Percentiles rank a stretch among this genome's conserved stretches.
These are phyloP conservation scores for Colletotrichum karsti DNA, from an alignment of 2,329 filamentous ascomycete genomes.

Conservation along the genomic window DNA sequence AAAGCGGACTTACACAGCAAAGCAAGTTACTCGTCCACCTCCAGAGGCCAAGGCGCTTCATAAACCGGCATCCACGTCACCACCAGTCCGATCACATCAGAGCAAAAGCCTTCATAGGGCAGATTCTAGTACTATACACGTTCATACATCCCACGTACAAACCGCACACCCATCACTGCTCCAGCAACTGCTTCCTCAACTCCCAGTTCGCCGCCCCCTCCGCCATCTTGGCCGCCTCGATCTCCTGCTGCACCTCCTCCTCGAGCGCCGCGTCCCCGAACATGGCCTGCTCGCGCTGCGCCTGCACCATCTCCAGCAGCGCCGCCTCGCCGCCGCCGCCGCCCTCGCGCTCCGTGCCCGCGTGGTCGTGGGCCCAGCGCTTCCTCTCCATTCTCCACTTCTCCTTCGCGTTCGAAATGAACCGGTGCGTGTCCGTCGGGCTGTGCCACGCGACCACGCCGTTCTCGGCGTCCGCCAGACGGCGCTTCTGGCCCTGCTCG, in stretches of 20 bases:
- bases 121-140: neutral
- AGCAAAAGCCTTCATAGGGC: no score
- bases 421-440: conserved; percentile 49
- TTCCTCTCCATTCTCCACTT: conserved; percentile 40
- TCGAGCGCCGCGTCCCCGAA: neutral
- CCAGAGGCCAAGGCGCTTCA: no score
- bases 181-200: neutral
- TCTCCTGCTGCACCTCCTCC: conserved; percentile 1
- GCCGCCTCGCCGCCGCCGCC: conserved; percentile 44
- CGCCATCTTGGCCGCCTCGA: neutral
- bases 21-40: no score
- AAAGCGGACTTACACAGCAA: no score
- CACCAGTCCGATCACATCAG: no score
- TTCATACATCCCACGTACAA: neutral
- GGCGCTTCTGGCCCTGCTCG: conserved; percentile 75
- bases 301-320: conserved; percentile 40
- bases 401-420: conserved; percentile 44
- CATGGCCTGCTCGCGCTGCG: neutral
- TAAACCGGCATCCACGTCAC: no score
- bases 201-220: neutral
- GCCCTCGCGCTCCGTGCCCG: conserved; percentile 36
- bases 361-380: conserved; percentile 43
- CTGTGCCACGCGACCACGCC: conserved; percentile 73
- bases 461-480: conserved; percentile 67
- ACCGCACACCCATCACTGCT: neutral